These are phyloP conservation scores for Naganishia kalamii DNA, from an alignment of 768 basidiomycete genomes.

Conservation along the genomic window DNA sequence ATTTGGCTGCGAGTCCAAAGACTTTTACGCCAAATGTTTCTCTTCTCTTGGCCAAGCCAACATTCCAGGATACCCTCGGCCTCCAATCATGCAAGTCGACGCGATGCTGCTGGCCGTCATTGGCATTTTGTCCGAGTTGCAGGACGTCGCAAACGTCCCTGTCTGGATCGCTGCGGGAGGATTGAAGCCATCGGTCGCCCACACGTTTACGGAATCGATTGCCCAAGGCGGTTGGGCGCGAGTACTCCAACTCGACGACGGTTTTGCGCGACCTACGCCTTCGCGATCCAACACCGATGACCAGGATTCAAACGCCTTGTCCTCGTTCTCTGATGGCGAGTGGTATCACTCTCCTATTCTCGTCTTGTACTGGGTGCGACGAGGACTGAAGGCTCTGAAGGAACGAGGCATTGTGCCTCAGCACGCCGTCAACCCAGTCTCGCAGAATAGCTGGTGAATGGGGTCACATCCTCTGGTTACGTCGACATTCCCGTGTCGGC, in stretches of 20 bases:
- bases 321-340: not conserved
- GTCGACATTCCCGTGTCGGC: no score
- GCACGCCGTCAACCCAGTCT: no score
- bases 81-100: conserved; percentile 17
- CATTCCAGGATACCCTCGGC: not conserved
- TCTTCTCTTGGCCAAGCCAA: not conserved
- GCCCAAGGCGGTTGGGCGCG: conserved; percentile 32
- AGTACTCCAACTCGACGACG: conserved; percentile 35
- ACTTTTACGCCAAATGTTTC: not conserved
- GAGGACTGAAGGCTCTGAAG: conserved; percentile 17
- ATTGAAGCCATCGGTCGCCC: conserved; percentile 19
- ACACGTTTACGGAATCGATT: conserved; percentile 7
- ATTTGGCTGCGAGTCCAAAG: not conserved
- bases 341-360: conserved; percentile 22
- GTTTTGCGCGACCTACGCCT: not conserved
- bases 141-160: conserved; percentile 34
- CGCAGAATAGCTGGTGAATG: no score
- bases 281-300: not conserved
- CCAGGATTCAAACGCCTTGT: not conserved
- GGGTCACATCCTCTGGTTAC: no score
- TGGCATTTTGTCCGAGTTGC: conserved; percentile 37
- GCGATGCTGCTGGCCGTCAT: conserved; percentile 36
- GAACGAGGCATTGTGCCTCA: conserved; percentile 1
- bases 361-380: conserved; percentile 20
- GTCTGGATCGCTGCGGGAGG: conserved; percentile 40